Base-by-base conservation (phyloP, 352 stramenopile genomes). In the Phytophthora tubulina region DNA sequence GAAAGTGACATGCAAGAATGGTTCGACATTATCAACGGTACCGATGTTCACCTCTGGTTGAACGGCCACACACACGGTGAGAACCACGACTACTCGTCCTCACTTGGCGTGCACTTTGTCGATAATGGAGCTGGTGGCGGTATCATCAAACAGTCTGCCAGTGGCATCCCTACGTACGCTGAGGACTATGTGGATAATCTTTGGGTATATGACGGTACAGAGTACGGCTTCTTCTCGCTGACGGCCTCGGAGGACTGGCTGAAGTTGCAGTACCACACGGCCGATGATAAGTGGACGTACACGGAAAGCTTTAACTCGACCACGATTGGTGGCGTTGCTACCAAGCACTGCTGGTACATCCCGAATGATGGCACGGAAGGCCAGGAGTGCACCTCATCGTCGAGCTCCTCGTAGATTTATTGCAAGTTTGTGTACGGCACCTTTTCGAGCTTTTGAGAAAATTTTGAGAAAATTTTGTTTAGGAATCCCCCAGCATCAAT, bases 281-380 rank as follows among this genome's bases (percentile, higher is more conserved):
- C 85, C 39, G 84, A 92, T 63, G 46, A 57, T 17, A 73, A 58
- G 32, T 94, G 86, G 86, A 56, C 65, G n/a, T 90, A 90, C 49
- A 63, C 74, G 4, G 79, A 86, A 13, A 83, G 75, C n/a, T 71
- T 91, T 31, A 71, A 74, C 32, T 71, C 71, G 3, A 82, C 84
- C 21, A 80, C 63, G 14, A 58, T 80, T 0, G 81, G 81, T 35
- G 81, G 84, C 11, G 73, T 92, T 13, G 72, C 69, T 1, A 82
- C 82, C 15, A 82, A 86, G 60, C 82, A 93, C 64, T 93, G 86
- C 70, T 93, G 83, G 82, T 91, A 83, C 56, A 72, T 94, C 17
- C 87, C 85, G 1, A 77, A 76, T 41, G 66, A 85, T 55, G 81
- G 83, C 32, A 63, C 31, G 1, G 70, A 80, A 49, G 73, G 73